Conservation (phyloP, 225 moss, liverwort and hornwort species). For the Straminergon stramineum region DNA sequence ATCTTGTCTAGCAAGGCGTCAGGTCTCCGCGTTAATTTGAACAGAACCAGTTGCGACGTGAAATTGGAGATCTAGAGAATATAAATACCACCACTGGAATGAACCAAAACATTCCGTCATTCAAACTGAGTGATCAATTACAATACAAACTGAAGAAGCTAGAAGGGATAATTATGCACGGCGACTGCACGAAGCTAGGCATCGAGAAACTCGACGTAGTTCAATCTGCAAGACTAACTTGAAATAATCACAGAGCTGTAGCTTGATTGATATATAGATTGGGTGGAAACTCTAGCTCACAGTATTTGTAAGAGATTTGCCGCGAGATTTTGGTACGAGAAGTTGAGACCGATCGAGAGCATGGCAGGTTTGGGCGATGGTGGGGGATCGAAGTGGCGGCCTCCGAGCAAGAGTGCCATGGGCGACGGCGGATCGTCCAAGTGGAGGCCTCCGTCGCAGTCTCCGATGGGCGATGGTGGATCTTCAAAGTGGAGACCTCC, state of each 20-base stretch:
- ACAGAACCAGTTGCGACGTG: no score
- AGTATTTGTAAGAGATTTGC: neutral
- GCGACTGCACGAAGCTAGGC: neutral
- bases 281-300: neutral
- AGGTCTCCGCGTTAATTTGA: neutral
- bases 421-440: constrained; percentile 24
- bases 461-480: constrained; percentile 14
- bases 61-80: neutral
- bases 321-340: neutral
- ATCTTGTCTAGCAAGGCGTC: neutral
- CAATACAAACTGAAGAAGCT: neutral
- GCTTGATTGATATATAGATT: neutral
- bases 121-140: neutral
- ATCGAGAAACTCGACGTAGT: neutral
- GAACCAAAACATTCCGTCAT: neutral
- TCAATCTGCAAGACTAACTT: neutral
- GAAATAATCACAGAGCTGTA: neutral
- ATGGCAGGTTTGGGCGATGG: constrained; percentile 17
- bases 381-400: constrained; percentile 20
- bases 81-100: neutral
- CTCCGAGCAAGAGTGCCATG: neutral
- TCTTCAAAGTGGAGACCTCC: constrained; percentile 12
- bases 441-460: constrained; percentile 9
- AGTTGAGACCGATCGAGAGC: neutral
- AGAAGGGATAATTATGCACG: neutral